Base-by-base conservation (phyloP, 176 grass and related monocot genomes). In the Phoenix dactylifera region DNA sequence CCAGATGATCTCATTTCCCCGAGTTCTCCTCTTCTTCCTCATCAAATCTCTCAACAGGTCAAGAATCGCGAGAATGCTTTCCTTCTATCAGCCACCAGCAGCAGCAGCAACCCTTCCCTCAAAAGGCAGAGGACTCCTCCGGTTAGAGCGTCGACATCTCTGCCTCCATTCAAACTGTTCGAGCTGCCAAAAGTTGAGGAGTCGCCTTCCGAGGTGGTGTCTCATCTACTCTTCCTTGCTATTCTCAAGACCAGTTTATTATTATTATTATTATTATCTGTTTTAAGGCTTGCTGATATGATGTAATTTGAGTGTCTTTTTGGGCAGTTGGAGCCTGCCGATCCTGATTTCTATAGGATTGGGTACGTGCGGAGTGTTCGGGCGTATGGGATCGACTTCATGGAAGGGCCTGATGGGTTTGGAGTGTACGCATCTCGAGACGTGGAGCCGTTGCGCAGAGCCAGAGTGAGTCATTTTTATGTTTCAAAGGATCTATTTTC, bases 311-410 rank as follows among this genome's bases (percentile, higher is more conserved):
- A 60, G 5, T 9, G 19, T 50, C 19, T 16, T 14, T 53, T 65
- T 29, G 5, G 57, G 72, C 77, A 96, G 91, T 75, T 90, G 80
- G 80, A 84, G 52, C 83, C 83, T 2, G 78, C 86, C 15, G 91
- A 96, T 72, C 91, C 86, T 7, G 91, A 96, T 44, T 96, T 96
- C 39, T 96, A 96, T 68, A 63, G 83, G 69, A 96, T 96, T 44
- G 91, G 86, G 16, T 96, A 90, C 65, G 81, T 66, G 22, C 72
- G 91, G 66, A 85, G 77, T 76, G 75, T 96, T 79, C 71, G 91
- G 58, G 91, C 86, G 6, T 96, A 87, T 52, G 91, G 86, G 24
- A 16, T 96, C 55, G 77, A 96, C 65, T 96, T 90, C 77, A 75
- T 90, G 78, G 92, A 96, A 79, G 86, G 92, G 0, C 77, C 83